Evolutionary conservation across 2,329 filamentous ascomycete species (phyloP).

Genomic region (Fusarium veterinarium): DNA sequence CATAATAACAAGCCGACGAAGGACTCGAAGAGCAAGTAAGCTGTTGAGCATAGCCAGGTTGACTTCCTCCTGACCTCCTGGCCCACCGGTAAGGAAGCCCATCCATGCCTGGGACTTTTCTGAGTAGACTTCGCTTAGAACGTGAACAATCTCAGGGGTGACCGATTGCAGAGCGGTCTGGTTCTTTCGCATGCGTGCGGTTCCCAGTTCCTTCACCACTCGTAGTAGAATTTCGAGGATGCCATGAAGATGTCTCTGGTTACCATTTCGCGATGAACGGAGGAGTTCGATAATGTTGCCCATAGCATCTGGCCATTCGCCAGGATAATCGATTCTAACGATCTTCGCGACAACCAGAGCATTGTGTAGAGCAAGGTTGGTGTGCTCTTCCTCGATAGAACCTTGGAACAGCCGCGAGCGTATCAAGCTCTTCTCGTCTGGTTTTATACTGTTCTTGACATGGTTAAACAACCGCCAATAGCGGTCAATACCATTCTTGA

Average conservation of each 20-base stretch:
- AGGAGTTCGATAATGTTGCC: slow-evolving; percentile 72
- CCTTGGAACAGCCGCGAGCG: slow-evolving; percentile 80
- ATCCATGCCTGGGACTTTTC: slow-evolving; percentile 78
- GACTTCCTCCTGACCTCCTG: slow-evolving; percentile 68
- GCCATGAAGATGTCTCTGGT: slow-evolving; percentile 75
- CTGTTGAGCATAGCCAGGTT: slow-evolving; percentile 79
- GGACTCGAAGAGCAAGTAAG: slow-evolving; percentile 79
- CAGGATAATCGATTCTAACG: slow-evolving; percentile 87
- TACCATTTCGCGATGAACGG: slow-evolving; percentile 62
- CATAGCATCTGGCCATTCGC: slow-evolving; percentile 80
- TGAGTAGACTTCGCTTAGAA: slow-evolving; percentile 82
- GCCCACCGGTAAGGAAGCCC: slow-evolving; percentile 66
- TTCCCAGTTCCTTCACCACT: slow-evolving; percentile 90
- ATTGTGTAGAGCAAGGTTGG: slow-evolving; percentile 84
- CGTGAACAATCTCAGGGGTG: slow-evolving; percentile 84
- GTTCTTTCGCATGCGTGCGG: slow-evolving; percentile 79
- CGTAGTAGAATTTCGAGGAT: slow-evolving; percentile 82
- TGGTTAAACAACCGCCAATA: slow-evolving; percentile 80
- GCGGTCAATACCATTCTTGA: slow-evolving; percentile 97
- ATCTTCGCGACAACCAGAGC: slow-evolving; percentile 90
- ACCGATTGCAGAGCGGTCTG: slow-evolving; percentile 81
- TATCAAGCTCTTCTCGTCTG: slow-evolving; percentile 81
- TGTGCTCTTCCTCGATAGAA: slow-evolving; percentile 80
- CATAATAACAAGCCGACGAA: slow-evolving; percentile 81
- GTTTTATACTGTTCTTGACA: slow-evolving; percentile 72